Percentiles rank a stretch among this genome's conserved stretches.
Conservation (phyloP, 768 basidiomycete species). For the Butyriboletus loyo region DNA sequence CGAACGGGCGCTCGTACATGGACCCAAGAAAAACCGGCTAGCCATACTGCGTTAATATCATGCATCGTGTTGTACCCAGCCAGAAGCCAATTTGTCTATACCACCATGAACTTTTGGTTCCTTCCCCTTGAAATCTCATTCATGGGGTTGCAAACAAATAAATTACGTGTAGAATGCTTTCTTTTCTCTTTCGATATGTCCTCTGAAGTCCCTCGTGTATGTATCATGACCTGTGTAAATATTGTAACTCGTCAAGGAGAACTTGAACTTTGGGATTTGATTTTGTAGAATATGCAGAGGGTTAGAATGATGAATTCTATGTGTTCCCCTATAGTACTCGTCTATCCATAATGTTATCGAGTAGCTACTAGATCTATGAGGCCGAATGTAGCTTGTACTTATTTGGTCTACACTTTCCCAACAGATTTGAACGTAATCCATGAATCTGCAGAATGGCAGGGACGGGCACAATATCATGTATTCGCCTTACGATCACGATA, state of each 20-base stretch:
- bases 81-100: conserved; percentile 22
- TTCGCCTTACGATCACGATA: background rate
- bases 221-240: conserved; percentile 18
- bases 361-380: too few relatives aligned
- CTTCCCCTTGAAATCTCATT: conserved; percentile 1
- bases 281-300: too few relatives aligned
- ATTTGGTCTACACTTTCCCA: too few relatives aligned
- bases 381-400: too few relatives aligned
- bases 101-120: conserved; percentile 17
- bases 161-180: conserved; percentile 21
- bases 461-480: background rate
- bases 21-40: conserved; percentile 21
- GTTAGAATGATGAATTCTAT: too few relatives aligned
- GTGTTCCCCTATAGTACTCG: too few relatives aligned
- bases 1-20: conserved; percentile 8
- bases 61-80: conserved; percentile 27
- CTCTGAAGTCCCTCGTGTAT: conserved; percentile 11
- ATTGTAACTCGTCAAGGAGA: background rate
- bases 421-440: background rate
- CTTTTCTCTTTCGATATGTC: conserved; percentile 19
- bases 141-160: conserved; percentile 5
- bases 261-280: too few relatives aligned
- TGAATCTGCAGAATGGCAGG: background rate
- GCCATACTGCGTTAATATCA: conserved; percentile 23
- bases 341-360: too few relatives aligned